phyloP scores from a whole-genome alignment of 345 rosid genomes.

The Murraya koenigii region DNA sequence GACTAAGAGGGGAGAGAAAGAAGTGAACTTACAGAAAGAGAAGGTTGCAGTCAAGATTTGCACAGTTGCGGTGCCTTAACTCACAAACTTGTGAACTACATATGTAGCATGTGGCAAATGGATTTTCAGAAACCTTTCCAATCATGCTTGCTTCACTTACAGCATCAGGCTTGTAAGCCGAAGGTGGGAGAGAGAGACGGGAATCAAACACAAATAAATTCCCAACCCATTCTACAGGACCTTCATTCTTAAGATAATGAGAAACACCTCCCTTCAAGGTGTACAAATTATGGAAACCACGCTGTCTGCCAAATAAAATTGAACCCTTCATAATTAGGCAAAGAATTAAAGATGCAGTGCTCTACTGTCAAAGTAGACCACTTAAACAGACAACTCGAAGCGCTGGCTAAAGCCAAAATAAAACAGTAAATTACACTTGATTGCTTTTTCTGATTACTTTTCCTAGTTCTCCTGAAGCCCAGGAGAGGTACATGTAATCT shows the following conservation, averaged over 20 bases:
- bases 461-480: neutral
- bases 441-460: neutral
- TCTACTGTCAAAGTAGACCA: neutral
- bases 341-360: neutral
- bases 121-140: slow-evolving; percentile 33
- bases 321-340: neutral
- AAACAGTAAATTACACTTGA: neutral
- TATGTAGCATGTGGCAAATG: slow-evolving; percentile 65
- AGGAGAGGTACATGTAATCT: neutral
- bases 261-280: slow-evolving; percentile 87
- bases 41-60: slow-evolving; percentile 86
- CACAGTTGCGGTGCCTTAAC: slow-evolving; percentile 89
- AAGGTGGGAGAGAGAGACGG: slow-evolving; percentile 84
- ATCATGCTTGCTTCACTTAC: neutral
- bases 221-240: slow-evolving; percentile 72
- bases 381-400: neutral
- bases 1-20: neutral
- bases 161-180: slow-evolving; percentile 45
- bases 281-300: slow-evolving; percentile 28
- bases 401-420: neutral
- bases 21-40: slow-evolving; percentile 71
- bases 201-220: slow-evolving; percentile 90
- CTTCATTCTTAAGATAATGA: slow-evolving; percentile 75
- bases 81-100: slow-evolving; percentile 58
- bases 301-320: slow-evolving; percentile 1